A percentile compares a stretch with the other conserved stretches of the same genome.
These are phyloP conservation scores for Auricularia cornea DNA, from an alignment of 768 basidiomycete species.

Conservation along the genomic window DNA sequence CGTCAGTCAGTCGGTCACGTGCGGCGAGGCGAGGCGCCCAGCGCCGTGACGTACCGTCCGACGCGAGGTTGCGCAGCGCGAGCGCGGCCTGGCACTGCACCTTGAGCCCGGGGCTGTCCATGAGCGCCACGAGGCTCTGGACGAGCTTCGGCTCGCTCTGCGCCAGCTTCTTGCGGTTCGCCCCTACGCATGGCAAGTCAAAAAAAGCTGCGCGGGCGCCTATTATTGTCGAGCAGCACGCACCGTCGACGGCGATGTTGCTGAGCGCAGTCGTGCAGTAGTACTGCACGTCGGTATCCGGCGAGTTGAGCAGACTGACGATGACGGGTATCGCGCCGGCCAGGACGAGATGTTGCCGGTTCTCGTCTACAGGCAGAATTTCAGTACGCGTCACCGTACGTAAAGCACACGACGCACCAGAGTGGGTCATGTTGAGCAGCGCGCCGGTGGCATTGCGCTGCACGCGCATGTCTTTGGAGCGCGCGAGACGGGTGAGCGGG, in stretches of 20 bases:
- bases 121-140: conserved; percentile 83
- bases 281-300: conserved; percentile 99
- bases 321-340: conserved; percentile 97
- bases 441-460: conserved; percentile 98
- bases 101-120: conserved; percentile 96
- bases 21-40: neutral
- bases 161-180: conserved; percentile 90
- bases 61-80: conserved; percentile 91
- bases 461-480: conserved; percentile 98
- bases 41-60: conserved; percentile 60
- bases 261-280: conserved; percentile 98
- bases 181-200: conserved; percentile 11
- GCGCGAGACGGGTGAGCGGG: conserved; percentile 89
- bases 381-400: too few species aligned
- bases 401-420: too few species aligned
- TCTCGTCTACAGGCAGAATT: conserved; percentile 84
- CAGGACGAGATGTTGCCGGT: conserved; percentile 95
- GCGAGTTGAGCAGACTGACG: conserved; percentile 86
- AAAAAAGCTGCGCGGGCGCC: neutral
- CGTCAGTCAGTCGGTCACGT: too few species aligned
- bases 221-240: conserved; percentile 5
- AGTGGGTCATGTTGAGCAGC: conserved; percentile 98
- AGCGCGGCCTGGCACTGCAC: conserved; percentile 98
- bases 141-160: conserved; percentile 93
- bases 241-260: conserved; percentile 97